Percentiles rank a stretch among this genome's conserved stretches.
Conservation (phyloP, 257 asterid genomes). For the Solanum clarkiae region DNA sequence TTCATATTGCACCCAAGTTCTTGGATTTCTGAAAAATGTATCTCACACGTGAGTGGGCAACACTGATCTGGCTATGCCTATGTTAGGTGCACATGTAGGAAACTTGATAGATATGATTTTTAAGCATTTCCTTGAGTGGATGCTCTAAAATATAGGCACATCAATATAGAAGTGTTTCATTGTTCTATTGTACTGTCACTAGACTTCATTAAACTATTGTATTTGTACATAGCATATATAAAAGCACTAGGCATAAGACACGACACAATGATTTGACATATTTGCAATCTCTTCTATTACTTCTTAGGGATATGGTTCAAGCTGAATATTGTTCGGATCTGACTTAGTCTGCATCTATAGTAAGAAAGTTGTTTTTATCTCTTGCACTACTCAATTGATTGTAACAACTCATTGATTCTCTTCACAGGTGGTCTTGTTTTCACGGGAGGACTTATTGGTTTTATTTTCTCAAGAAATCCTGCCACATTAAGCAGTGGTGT, state of each 20-base stretch:
- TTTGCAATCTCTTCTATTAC: not conserved
- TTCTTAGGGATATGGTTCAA: not conserved
- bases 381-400: not conserved
- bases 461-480: constrained; percentile 59
- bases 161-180: not conserved
- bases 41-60: not conserved
- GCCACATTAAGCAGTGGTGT: constrained; percentile 47
- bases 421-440: constrained; percentile 72
- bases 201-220: not conserved
- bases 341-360: not conserved
- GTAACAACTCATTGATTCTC: constrained; percentile 3
- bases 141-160: not conserved
- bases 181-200: not conserved
- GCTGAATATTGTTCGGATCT: not conserved
- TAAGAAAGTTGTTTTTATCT: not conserved
- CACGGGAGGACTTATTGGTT: constrained; percentile 63
- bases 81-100: not conserved
- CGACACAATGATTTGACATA: not conserved
- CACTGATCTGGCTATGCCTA: not conserved
- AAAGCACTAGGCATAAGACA: not conserved
- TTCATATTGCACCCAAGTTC: not conserved
- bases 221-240: not conserved
- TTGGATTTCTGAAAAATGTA: not conserved
- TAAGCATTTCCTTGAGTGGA: not conserved
- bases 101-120: not conserved